Evolutionary conservation across 1,284 basidiomycete species (phyloP).

Genomic region (Porogramme epimiltina): DNA sequence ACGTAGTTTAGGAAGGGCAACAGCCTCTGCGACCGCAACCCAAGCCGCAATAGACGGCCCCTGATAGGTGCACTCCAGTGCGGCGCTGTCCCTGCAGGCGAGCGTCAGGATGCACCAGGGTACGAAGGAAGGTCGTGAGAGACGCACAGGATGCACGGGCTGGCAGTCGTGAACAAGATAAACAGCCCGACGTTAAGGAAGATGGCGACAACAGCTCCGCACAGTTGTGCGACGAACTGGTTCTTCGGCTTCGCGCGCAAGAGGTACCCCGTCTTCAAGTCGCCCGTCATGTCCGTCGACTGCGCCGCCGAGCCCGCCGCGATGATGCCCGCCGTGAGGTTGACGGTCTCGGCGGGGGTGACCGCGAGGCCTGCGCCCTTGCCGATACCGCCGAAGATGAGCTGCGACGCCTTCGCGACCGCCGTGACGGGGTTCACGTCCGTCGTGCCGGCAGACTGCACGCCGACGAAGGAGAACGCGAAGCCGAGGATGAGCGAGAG

Average conservation of each 20-base stretch:
- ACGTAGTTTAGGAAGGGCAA: slow-evolving; percentile 45
- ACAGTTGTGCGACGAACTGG: slow-evolving; percentile 67
- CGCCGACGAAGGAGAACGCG: slow-evolving; percentile 70
- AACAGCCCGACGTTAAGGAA: slow-evolving; percentile 62
- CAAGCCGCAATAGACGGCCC: slow-evolving; percentile 66
- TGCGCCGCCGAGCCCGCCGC: slow-evolving; percentile 64
- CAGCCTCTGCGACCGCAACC: slow-evolving; percentile 63
- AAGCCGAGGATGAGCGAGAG: slow-evolving; percentile 61
- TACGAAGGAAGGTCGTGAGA: slow-evolving; percentile 28
- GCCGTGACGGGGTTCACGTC: slow-evolving; percentile 63
- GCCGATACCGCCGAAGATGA: slow-evolving; percentile 61
- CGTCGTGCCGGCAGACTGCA: slow-evolving; percentile 60
- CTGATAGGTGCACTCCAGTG: slow-evolving; percentile 48
- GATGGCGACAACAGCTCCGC: slow-evolving; percentile 57
- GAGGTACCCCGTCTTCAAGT: slow-evolving; percentile 74
- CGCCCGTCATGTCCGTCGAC: slow-evolving; percentile 71
- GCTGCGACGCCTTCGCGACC: slow-evolving; percentile 60
- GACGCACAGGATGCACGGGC: slow-evolving; percentile 57
- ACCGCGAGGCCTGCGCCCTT: slow-evolving; percentile 43
- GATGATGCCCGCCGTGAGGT: slow-evolving; percentile 61
- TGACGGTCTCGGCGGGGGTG: slow-evolving; percentile 51
- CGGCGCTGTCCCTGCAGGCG: background rate
- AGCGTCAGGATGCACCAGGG: slow-evolving; percentile 6
- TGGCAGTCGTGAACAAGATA: slow-evolving; percentile 64
- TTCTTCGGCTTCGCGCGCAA: slow-evolving; percentile 65